Percentiles rank a stretch among this genome's conserved stretches.
phyloP scores from a whole-genome alignment of 257 asterid genomes.

The Solanum virginianum region DNA sequence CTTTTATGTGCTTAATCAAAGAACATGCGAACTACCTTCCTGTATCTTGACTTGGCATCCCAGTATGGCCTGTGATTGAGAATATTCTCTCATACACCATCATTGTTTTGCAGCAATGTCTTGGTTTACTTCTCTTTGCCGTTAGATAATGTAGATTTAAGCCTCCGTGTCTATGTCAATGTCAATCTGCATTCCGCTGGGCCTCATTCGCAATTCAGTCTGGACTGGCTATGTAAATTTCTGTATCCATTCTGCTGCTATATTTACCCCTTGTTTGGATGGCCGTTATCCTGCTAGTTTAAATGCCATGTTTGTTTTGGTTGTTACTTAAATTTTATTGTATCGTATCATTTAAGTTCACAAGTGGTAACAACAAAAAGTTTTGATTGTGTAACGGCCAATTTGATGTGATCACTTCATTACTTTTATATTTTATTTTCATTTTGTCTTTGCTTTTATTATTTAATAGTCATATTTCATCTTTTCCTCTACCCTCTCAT shows the following conservation, averaged over 20 bases:
- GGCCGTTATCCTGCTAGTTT: too few species aligned
- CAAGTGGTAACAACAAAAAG: too few species aligned
- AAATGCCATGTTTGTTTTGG: too few species aligned
- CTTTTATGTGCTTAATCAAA: not conserved
- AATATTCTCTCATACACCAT: not conserved
- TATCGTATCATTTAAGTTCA: too few species aligned
- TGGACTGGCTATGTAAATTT: not conserved
- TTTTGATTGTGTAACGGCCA: too few species aligned
- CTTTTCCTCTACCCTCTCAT: too few species aligned
- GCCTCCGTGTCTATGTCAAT: not conserved
- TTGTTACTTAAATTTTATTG: too few species aligned
- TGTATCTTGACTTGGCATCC: constrained; percentile 7
- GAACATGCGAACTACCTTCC: not conserved
- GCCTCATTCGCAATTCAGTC: not conserved
- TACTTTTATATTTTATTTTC: too few species aligned
- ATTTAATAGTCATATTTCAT: too few species aligned
- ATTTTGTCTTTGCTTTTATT: too few species aligned
- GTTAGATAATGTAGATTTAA: not conserved
- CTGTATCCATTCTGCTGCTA: not conserved
- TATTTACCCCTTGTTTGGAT: too few species aligned
- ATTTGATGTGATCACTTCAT: too few species aligned
- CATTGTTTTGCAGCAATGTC: not conserved
- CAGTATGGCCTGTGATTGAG: not conserved
- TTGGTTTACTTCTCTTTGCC: not conserved
- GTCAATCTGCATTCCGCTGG: not conserved